Percentiles rank a stretch among this genome's conserved stretches.
phyloP scores from a whole-genome alignment of 2,329 filamentous ascomycete species.

The Aspergillus sp. region DNA sequence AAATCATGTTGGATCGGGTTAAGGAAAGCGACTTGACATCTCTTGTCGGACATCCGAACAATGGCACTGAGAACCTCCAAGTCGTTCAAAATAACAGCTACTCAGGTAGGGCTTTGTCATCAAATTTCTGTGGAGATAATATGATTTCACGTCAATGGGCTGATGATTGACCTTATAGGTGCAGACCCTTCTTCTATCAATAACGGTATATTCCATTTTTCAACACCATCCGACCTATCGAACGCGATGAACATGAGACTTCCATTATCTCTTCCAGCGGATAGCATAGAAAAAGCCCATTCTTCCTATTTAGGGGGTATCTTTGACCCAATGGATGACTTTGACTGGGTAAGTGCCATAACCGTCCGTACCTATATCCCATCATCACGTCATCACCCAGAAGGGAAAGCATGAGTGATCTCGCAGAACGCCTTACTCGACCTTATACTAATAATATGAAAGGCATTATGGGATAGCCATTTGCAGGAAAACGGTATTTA shows the following conservation, averaged over 20 bases:
- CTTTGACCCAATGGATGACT: not conserved
- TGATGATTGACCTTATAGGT: not conserved
- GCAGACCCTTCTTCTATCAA: not conserved
- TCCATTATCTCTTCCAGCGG: not conserved
- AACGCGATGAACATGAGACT: not conserved
- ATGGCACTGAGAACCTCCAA: not conserved
- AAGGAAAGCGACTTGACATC: not conserved
- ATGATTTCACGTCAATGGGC: not conserved
- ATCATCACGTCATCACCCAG: not conserved
- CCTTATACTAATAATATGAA: not conserved
- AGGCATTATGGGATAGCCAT: not conserved
- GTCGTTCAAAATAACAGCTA: not conserved
- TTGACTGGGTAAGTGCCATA: not conserved
- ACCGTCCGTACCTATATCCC: not conserved
- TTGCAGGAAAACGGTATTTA: not conserved
- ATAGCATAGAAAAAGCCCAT: not conserved
- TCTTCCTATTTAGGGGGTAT: not conserved
- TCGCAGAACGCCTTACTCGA: not conserved
- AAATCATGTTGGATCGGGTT: not conserved
- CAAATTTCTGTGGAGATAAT: not conserved
- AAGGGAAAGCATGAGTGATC: not conserved
- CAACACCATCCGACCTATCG: not conserved
- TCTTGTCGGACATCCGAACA: not conserved
- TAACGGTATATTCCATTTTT: not conserved
- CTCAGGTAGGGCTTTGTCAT: not conserved